Evolutionary conservation across 2,329 filamentous ascomycete species (phyloP), one percentile per base, ranked within the genome.

Genomic region (Aspergillus sp.): DNA sequence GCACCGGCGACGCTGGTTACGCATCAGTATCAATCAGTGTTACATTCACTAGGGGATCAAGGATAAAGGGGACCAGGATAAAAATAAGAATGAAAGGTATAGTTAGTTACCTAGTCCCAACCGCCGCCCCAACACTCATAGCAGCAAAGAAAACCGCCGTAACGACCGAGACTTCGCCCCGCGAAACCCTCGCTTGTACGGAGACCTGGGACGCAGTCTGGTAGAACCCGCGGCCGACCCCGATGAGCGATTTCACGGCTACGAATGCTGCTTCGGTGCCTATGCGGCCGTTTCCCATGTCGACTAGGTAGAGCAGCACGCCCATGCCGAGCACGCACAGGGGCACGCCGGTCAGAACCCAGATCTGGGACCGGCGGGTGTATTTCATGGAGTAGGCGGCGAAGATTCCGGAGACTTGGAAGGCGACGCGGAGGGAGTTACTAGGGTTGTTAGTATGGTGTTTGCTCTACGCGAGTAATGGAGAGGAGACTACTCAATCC

Each of bases 351-450:
- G 55, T 52, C 14, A 72, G 41, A 9, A 68, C 65, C 54, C 69
- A 76, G 12, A 73, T 66, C 47, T 77, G 70, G 0, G 73, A 70
- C 3, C 67, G 67, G 47, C 70, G 74, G 5, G 71, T 70, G 57
- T 70, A 77, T 44, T 73, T 75, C 66, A 77, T 76, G 37, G 67
- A 58, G 8, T 75, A 27, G 0, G 69, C 74, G 4, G 68, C 71
- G 2, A 76, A 57, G 2, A 77, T 68, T 0, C 73, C 70, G 0
- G 68, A 66, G 5, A 77, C 71, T 47, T 77, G 73, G 52, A 75
- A 76, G 8, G 75, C 67, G 2, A 77, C 66, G 9, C 65, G 64
- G 7, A 68, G 65, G 9, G 66, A 62, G 45, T 68, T 77, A 12
- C 76, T 74, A 25, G 7, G 12, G 7, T 14, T 6, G 56, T n/a